phyloP scores from a whole-genome alignment of 2,329 filamentous ascomycete genomes.

The Arthroderma sp. region DNA sequence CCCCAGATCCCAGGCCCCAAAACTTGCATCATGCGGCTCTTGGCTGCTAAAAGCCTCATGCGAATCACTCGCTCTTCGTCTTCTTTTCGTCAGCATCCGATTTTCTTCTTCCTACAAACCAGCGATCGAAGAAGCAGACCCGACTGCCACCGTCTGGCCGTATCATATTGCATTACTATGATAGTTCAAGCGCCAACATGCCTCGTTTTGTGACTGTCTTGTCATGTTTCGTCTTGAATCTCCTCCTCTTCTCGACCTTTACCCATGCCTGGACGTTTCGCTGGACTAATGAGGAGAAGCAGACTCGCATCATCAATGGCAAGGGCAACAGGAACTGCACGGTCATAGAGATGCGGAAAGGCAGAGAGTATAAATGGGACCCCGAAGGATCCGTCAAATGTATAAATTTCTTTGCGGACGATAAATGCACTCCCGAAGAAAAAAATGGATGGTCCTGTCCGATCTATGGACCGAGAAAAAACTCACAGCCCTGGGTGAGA shows the following conservation, averaged over 20 bases:
- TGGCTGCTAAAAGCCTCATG: too few relatives aligned
- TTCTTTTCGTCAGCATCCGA: too few relatives aligned
- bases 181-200: too few relatives aligned
- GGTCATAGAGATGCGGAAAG: slow-evolving; percentile 3
- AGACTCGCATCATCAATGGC: slow-evolving; percentile 3
- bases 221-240: too few relatives aligned
- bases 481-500: slow-evolving; percentile 2
- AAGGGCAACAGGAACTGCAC: neutral
- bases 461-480: slow-evolving; percentile 4
- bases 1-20: too few relatives aligned
- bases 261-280: slow-evolving; percentile 6
- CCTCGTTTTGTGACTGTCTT: too few relatives aligned
- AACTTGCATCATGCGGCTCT: too few relatives aligned
- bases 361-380: slow-evolving; percentile 7
- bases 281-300: slow-evolving; percentile 3
- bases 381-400: slow-evolving; percentile 2
- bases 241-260: neutral
- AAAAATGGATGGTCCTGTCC: slow-evolving; percentile 7
- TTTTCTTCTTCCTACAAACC: too few relatives aligned
- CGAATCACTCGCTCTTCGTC: too few relatives aligned
- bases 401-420: slow-evolving; percentile 4
- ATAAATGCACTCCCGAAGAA: slow-evolving; percentile 1
- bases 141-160: too few relatives aligned
- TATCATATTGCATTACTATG: too few relatives aligned
- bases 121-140: too few relatives aligned